Percentiles rank a stretch among this genome's conserved stretches.
Conservation (phyloP, 2,329 filamentous ascomycete genomes). For the Cladosporium halotolerans region DNA sequence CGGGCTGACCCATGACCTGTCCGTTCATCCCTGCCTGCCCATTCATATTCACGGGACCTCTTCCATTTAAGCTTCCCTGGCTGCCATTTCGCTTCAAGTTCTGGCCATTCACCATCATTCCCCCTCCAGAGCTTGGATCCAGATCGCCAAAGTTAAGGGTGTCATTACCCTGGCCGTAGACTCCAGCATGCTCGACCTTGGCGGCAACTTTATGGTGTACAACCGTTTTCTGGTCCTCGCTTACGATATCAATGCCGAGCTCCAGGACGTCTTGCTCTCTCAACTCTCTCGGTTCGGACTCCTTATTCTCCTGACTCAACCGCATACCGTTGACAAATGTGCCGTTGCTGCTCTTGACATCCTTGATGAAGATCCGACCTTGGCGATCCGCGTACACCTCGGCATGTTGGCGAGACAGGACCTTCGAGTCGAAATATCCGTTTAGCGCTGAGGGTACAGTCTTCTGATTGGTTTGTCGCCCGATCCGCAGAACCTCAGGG, state of each 20-base stretch:
- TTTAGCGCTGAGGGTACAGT: slow-evolving; percentile 86
- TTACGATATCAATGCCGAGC: slow-evolving; percentile 95
- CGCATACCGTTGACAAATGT: slow-evolving; percentile 94
- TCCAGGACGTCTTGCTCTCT: slow-evolving; percentile 88
- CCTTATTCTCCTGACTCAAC: slow-evolving; percentile 86
- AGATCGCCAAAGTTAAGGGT: slow-evolving; percentile 88
- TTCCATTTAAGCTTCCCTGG: slow-evolving; percentile 46
- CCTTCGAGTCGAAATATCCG: slow-evolving; percentile 97
- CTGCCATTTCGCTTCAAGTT: slow-evolving; percentile 56
- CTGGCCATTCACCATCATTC: slow-evolving; percentile 59
- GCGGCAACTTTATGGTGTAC: slow-evolving; percentile 98
- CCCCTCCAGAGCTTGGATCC: slow-evolving; percentile 67
- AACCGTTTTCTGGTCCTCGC: slow-evolving; percentile 96
- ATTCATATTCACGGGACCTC: slow-evolving; percentile 50
- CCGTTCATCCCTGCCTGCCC: slow-evolving; percentile 52
- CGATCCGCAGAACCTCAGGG: slow-evolving; percentile 91
- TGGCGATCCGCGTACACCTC: slow-evolving; percentile 82
- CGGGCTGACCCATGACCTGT: slow-evolving; percentile 60
- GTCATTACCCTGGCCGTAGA: slow-evolving; percentile 67
- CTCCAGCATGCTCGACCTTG: slow-evolving; percentile 90
- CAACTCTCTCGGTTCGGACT: slow-evolving; percentile 91
- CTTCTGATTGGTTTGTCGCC: slow-evolving; percentile 94
- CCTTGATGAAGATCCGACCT: slow-evolving; percentile 82
- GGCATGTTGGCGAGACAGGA: slow-evolving; percentile 89
- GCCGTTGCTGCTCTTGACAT: slow-evolving; percentile 97